Evolutionary conservation across 768 basidiomycete species (phyloP).

Genomic region (Boletus vinaceobasis): DNA sequence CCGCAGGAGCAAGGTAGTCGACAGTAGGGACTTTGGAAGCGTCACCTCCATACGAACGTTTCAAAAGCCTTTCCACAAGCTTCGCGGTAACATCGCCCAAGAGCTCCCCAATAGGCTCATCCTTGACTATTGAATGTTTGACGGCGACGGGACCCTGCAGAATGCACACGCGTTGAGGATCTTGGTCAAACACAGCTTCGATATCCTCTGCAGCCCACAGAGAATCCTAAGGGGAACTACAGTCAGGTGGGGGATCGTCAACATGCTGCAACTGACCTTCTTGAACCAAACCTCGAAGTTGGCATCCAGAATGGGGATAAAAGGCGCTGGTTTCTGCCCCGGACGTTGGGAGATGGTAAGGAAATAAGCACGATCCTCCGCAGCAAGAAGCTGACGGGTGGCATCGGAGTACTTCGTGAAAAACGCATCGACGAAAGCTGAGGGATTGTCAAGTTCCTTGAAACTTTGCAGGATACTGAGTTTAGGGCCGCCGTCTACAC

Average conservation of each 20-base stretch:
- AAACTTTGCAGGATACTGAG: slow-evolving; percentile 85
- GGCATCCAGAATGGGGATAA: slow-evolving; percentile 93
- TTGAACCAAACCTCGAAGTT: slow-evolving; percentile 99
- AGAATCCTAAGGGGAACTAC: slow-evolving; percentile 62
- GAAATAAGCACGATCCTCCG: slow-evolving; percentile 95
- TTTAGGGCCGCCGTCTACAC: slow-evolving; percentile 78
- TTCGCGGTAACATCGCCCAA: slow-evolving; percentile 81
- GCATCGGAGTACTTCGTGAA: slow-evolving; percentile 83
- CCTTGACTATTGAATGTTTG: slow-evolving; percentile 81
- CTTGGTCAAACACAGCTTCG: slow-evolving; percentile 98
- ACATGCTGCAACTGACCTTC: slow-evolving; percentile 55
- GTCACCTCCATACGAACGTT: slow-evolving; percentile 76
- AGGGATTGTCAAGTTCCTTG: slow-evolving; percentile 76
- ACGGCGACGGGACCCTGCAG: slow-evolving; percentile 96
- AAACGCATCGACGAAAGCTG: slow-evolving; percentile 73
- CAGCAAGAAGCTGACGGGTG: slow-evolving; percentile 79
- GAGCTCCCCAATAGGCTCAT: slow-evolving; percentile 91
- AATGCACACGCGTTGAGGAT: slow-evolving; percentile 96
- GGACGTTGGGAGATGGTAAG: slow-evolving; percentile 92
- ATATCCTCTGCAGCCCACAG: slow-evolving; percentile 98
- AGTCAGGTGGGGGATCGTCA: slow-evolving; percentile 9
- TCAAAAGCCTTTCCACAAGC: slow-evolving; percentile 76
- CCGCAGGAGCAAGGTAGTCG: slow-evolving; percentile 76
- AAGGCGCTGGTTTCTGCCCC: slow-evolving; percentile 97
- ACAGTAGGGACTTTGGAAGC: slow-evolving; percentile 67